Conservation (phyloP, 2,329 filamentous ascomycete species). For the Aspergillus sp. region DNA sequence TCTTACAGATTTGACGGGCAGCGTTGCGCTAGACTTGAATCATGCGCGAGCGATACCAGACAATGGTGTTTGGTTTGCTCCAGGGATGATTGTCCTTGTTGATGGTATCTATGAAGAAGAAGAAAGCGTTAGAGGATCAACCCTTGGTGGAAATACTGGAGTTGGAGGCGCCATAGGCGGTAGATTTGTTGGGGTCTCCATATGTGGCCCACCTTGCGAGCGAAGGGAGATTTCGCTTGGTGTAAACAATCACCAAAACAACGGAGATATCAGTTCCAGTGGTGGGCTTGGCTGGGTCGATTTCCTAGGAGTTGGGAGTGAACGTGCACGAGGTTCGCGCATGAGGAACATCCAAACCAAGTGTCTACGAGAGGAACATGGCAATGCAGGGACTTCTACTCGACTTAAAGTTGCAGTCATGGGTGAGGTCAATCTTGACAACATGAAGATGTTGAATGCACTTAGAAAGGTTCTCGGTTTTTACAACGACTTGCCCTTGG, state of each 20-base stretch:
- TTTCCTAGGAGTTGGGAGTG: conserved; percentile 86
- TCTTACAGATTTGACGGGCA: conserved; percentile 81
- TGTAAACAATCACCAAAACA: conserved; percentile 48
- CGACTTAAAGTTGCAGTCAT: conserved; percentile 64
- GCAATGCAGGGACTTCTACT: conserved; percentile 24
- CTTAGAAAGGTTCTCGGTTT: conserved; percentile 70
- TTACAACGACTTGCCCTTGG: conserved; percentile 64
- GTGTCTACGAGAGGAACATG: conserved; percentile 46
- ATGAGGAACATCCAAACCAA: conserved; percentile 78
- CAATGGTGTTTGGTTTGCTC: conserved; percentile 85
- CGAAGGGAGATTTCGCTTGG: conserved; percentile 75
- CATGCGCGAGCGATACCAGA: conserved; percentile 78
- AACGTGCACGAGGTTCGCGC: conserved; percentile 72
- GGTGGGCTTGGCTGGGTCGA: conserved; percentile 96
- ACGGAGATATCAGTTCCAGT: conserved; percentile 47
- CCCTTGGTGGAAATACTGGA: conserved; percentile 70
- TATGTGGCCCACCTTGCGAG: conserved; percentile 89
- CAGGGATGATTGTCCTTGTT: conserved; percentile 92
- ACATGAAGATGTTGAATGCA: conserved; percentile 74
- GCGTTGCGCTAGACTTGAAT: conserved; percentile 75
- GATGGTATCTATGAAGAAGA: conserved; percentile 98
- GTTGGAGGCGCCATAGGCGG: conserved; percentile 90
- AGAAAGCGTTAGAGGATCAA: conserved; percentile 61
- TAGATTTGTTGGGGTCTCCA: conserved; percentile 81
- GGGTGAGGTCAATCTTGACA: conserved; percentile 81